Evolutionary conservation across 805 yeast genomes (phyloP).

Genomic region (Zygosaccharomyces bisporus): DNA sequence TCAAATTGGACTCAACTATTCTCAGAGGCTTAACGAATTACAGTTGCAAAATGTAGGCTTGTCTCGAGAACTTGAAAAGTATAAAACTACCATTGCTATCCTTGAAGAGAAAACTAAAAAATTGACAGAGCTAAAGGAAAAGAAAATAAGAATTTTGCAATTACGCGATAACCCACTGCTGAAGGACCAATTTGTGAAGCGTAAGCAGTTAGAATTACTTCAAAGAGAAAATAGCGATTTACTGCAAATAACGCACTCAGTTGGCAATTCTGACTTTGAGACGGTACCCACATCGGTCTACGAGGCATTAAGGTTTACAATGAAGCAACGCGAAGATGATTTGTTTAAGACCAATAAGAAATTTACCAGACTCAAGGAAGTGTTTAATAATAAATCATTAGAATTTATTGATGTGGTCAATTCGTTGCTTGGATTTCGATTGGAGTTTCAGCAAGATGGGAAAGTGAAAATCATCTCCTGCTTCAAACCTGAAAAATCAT

Average conservation of each 20-base stretch:
- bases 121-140: slow-evolving; percentile 36
- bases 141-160: slow-evolving; percentile 52
- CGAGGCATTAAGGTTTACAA: slow-evolving; percentile 57
- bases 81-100: slow-evolving; percentile 37
- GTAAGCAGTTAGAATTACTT: slow-evolving; percentile 47
- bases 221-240: slow-evolving; percentile 58
- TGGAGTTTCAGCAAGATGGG: slow-evolving; percentile 60
- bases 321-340: slow-evolving; percentile 44
- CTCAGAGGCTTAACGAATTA: slow-evolving; percentile 34
- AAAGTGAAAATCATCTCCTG: slow-evolving; percentile 53
- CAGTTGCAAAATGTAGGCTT: slow-evolving; percentile 43
- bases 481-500: slow-evolving; percentile 41
- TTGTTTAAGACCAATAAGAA: slow-evolving; percentile 50
- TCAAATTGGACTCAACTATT: slow-evolving; percentile 27
- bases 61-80: slow-evolving; percentile 37
- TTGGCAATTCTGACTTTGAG: slow-evolving; percentile 22
- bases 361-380: slow-evolving; percentile 48
- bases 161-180: slow-evolving; percentile 62
- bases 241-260: slow-evolving; percentile 31
- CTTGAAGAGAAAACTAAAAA: slow-evolving; percentile 40
- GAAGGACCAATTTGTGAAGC: slow-evolving; percentile 58
- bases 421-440: slow-evolving; percentile 64
- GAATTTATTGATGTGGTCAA: slow-evolving; percentile 68
- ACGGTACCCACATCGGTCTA: slow-evolving; percentile 59
- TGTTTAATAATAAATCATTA: slow-evolving; percentile 60